Evolutionary conservation across 164 flowering plant genomes (phyloP).

Genomic region (Liquidambar formosana): DNA sequence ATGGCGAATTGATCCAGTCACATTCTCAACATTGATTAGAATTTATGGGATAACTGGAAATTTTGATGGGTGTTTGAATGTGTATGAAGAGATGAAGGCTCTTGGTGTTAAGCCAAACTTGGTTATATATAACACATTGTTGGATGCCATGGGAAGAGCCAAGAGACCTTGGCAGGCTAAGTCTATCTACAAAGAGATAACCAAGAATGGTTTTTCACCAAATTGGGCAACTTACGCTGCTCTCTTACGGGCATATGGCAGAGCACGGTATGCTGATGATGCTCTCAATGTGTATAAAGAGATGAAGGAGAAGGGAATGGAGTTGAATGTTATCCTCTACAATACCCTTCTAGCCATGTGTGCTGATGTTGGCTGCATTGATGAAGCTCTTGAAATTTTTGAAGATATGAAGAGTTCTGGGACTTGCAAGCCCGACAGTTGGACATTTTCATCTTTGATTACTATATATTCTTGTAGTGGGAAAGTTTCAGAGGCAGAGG

Average conservation of each 20-base stretch:
- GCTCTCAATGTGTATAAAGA: conserved; percentile 66
- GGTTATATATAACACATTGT: conserved; percentile 63
- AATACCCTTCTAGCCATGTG: conserved; percentile 80
- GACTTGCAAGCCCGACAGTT: conserved; percentile 67
- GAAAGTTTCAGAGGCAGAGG: conserved; percentile 73
- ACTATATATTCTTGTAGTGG: conserved; percentile 80
- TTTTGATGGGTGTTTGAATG: conserved; percentile 88
- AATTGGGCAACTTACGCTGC: conserved; percentile 72
- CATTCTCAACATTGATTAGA: conserved; percentile 74
- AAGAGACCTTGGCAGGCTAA: conserved; percentile 90
- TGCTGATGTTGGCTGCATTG: conserved; percentile 73
- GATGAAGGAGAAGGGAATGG: conserved; percentile 82
- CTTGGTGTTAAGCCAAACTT: conserved; percentile 64
- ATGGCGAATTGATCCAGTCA: conserved; percentile 73
- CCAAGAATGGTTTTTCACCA: conserved; percentile 49
- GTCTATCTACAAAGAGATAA: conserved; percentile 62
- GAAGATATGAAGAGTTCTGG: conserved; percentile 70
- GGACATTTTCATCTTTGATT: conserved; percentile 83
- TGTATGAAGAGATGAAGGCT: conserved; percentile 97
- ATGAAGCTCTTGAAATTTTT: conserved; percentile 72
- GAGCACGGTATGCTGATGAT: conserved; percentile 76
- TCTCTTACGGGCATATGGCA: conserved; percentile 65
- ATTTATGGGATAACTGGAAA: conserved; percentile 67
- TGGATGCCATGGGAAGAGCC: conserved; percentile 94
- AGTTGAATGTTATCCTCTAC: conserved; percentile 57